Percentiles rank a stretch among this genome's conserved stretches.
phyloP scores from a whole-genome alignment of 2,329 filamentous ascomycete genomes.

The Aspergillus japonicus region DNA sequence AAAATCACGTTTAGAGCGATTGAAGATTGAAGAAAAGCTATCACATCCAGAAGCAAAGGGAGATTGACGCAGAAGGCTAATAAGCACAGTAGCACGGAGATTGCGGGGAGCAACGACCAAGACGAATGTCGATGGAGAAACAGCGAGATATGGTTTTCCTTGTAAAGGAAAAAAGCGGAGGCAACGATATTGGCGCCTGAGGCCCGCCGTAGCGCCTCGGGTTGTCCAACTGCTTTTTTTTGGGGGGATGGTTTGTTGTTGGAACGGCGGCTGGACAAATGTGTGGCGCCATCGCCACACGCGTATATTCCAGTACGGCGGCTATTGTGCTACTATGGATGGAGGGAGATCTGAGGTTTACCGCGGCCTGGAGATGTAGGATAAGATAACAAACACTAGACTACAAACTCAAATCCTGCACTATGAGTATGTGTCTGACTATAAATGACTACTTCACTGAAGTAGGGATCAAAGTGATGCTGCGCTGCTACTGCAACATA shows the following conservation, averaged over 20 bases:
- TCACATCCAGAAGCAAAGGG: constrained; percentile 10
- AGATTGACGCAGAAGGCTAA: constrained; percentile 15
- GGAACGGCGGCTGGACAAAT: neutral
- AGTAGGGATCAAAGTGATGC: no score
- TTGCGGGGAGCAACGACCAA: constrained; percentile 20
- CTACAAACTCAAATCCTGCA: neutral
- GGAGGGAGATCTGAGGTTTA: neutral
- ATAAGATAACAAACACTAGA: neutral
- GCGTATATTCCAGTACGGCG: constrained; percentile 18
- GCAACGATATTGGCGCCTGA: constrained; percentile 20
- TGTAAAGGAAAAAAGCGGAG: constrained; percentile 23
- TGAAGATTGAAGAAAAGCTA: neutral
- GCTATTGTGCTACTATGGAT: neutral
- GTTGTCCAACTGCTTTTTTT: neutral
- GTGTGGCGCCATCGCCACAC: constrained; percentile 1
- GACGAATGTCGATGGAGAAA: constrained; percentile 24
- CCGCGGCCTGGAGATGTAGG: neutral
- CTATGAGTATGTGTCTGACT: neutral
- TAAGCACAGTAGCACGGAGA: constrained; percentile 13
- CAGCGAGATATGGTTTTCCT: constrained; percentile 27
- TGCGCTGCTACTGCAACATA: no score
- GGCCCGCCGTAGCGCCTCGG: constrained; percentile 13
- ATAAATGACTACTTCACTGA: no score
- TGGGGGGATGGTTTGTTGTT: no score
- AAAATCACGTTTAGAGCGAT: constrained; percentile 10